A percentile compares a stretch with the other conserved stretches of the same genome.
Conservation (phyloP, 2,329 filamentous ascomycete species). For the Westerdykella aurantiaca region DNA sequence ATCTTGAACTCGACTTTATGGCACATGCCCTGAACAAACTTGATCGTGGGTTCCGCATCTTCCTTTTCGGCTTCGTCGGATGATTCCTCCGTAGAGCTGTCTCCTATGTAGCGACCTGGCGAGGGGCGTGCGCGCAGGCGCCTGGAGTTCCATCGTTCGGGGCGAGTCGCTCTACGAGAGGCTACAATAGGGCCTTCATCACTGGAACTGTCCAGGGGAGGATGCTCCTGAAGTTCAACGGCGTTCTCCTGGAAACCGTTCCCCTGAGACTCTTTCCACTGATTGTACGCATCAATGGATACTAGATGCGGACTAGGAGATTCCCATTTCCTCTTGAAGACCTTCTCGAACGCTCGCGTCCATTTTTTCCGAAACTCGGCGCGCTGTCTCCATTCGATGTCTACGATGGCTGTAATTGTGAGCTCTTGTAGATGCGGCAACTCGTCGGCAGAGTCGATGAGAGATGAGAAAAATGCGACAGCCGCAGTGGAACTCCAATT, state of each 20-base stretch:
- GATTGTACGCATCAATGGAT: slow-evolving; percentile 39
- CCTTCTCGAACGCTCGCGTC: slow-evolving; percentile 61
- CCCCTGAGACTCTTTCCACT: slow-evolving; percentile 31
- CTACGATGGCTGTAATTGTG: slow-evolving; percentile 64
- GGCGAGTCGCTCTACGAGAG: background rate
- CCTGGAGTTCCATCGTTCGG: background rate
- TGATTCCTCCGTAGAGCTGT: background rate
- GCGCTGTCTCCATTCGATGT: slow-evolving; percentile 73
- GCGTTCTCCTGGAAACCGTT: background rate
- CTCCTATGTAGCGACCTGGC: background rate
- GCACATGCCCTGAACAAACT: slow-evolving; percentile 62
- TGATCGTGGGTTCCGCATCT: slow-evolving; percentile 10
- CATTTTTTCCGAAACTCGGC: slow-evolving; percentile 73
- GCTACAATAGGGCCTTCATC: background rate
- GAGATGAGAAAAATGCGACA: slow-evolving; percentile 70
- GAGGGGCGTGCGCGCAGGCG: background rate
- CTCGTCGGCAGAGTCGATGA: slow-evolving; percentile 63
- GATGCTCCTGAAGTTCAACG: background rate
- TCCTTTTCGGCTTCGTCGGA: background rate
- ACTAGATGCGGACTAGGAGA: slow-evolving; percentile 42
- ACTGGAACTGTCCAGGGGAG: background rate
- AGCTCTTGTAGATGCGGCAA: slow-evolving; percentile 65
- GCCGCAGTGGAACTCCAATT: slow-evolving; percentile 67
- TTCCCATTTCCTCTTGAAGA: slow-evolving; percentile 54
- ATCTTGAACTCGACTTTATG: slow-evolving; percentile 64